Evolutionary conservation across 805 yeast species (phyloP), one percentile per base, ranked within the genome.

Genomic region (Zygosaccharomyces bailii): DNA sequence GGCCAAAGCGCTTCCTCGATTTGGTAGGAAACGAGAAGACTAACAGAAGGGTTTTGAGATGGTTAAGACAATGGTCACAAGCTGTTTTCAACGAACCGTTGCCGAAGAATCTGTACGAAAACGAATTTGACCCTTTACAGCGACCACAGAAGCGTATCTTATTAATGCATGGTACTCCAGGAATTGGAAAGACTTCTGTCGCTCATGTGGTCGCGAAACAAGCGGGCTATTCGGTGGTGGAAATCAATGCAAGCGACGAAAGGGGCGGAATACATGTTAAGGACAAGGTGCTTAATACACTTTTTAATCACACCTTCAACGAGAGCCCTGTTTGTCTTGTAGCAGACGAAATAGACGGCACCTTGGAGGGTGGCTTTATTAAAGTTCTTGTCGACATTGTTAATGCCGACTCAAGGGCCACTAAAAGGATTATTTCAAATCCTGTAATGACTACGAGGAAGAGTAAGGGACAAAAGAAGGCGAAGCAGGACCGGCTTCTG

Each of bases 271-370:
- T 63, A n/a, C 57, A 61, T 4, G 79, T 84, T 0, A 68, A 66
- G 46, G 80, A 79, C 16, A 80, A 78, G 52, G 67, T 84, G 5
- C 56, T 60, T 23, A 84, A 81, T 56, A 82, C 91, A 0, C 65
- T 86, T 44, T 79, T 82, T 9, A 73, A 86, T 13, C 74, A 80
- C 43, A 77, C 84, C 2, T 73, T 88, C 39, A 74, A 79, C 14
- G 85, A 83, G 1, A 79, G 76, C 39, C 96, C 97, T 0, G 79
- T 85, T 0, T 87, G 96, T 57, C 67, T 91, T 5, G 74, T 93
- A 3, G 82, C 89, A 5, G 98, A 93, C 66, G 98, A 93, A 62
- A 76, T 93, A 30, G 99, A 91, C 68, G 85, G 91, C 31, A 82
- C 82, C 8, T 70, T 80, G 0, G 90, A 85, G 54, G 64, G 66